Conservation (phyloP, 202 grass and related monocot species). For the Elaeis oleifera region DNA sequence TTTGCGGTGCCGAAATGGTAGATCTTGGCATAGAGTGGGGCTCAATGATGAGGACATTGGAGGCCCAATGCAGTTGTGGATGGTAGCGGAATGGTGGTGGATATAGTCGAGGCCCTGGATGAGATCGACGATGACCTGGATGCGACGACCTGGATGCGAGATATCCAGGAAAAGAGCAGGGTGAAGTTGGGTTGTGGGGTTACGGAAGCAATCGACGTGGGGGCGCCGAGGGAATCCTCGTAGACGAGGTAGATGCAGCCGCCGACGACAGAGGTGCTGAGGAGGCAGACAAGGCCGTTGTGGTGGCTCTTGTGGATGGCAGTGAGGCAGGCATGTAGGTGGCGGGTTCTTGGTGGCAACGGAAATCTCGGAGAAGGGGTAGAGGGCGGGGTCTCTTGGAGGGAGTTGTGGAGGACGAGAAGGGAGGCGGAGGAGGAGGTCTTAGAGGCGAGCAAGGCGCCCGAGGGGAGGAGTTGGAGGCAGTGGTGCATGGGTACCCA, state of each 20-base stretch:
- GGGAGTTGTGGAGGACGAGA: conserved; percentile 43
- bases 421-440: conserved; percentile 50
- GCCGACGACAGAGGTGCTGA: conserved; percentile 50
- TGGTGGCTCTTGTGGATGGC: conserved; percentile 72
- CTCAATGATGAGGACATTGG: conserved; percentile 54
- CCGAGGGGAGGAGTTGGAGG: conserved; percentile 14
- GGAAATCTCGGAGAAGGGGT: conserved; percentile 53
- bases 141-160: conserved; percentile 51
- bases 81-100: conserved; percentile 51
- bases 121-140: conserved; percentile 16
- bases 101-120: conserved; percentile 72
- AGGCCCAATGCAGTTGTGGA: conserved; percentile 78
- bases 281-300: conserved; percentile 51
- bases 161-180: conserved; percentile 48
- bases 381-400: conserved; percentile 35
- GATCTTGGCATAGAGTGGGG: conserved; percentile 51
- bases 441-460: conserved; percentile 7
- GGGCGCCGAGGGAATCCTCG: conserved; percentile 35
- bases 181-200: conserved; percentile 58
- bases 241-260: conserved; percentile 65
- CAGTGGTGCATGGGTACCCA: background rate
- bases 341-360: conserved; percentile 43
- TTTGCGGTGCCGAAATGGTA: conserved; percentile 72
- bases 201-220: conserved; percentile 52
- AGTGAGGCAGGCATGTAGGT: conserved; percentile 33